Evolutionary conservation across 2,329 filamentous ascomycete species (phyloP).

Genomic region (Botryosphaeria agaves): DNA sequence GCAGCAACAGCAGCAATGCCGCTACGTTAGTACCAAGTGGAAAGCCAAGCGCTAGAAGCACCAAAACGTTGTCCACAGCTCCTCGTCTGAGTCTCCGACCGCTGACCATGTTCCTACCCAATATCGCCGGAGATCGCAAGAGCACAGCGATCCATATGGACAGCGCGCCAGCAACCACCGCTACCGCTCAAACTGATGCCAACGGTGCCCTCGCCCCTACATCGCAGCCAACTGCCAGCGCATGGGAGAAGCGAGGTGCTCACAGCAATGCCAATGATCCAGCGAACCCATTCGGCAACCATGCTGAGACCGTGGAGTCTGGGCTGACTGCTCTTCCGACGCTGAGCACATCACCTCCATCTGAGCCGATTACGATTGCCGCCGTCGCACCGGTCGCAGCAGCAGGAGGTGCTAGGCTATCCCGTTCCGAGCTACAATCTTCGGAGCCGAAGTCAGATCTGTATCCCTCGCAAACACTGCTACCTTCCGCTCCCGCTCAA

Average conservation of each 20-base stretch:
- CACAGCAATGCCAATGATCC: slow-evolving; percentile 12
- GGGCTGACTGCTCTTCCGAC: slow-evolving; percentile 13
- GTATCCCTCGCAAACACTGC: background rate
- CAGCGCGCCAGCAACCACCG: slow-evolving; percentile 10
- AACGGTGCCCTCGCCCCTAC: slow-evolving; percentile 4
- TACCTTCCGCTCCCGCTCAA: no score
- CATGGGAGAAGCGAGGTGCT: slow-evolving; percentile 22
- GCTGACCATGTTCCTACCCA: slow-evolving; percentile 66
- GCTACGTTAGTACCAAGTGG: slow-evolving; percentile 10
- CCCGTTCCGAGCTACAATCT: background rate
- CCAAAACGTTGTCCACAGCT: slow-evolving; percentile 36
- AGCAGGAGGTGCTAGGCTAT: background rate
- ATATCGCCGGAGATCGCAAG: slow-evolving; percentile 31
- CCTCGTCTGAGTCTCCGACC: slow-evolving; percentile 76
- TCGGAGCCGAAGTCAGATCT: background rate
- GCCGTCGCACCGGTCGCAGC: slow-evolving; percentile 1
- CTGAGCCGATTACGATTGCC: no score
- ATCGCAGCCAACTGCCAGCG: slow-evolving; percentile 11
- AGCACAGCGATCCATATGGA: slow-evolving; percentile 17
- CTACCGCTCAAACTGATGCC: slow-evolving; percentile 7
- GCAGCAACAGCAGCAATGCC: slow-evolving; percentile 13
- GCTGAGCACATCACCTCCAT: slow-evolving; percentile 11
- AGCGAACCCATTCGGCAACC: slow-evolving; percentile 19
- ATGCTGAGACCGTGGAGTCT: slow-evolving; percentile 18
- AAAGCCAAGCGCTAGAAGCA: slow-evolving; percentile 17